Conservation (phyloP, 176 grass and related monocot genomes). For the Aegilops umbellulata region DNA sequence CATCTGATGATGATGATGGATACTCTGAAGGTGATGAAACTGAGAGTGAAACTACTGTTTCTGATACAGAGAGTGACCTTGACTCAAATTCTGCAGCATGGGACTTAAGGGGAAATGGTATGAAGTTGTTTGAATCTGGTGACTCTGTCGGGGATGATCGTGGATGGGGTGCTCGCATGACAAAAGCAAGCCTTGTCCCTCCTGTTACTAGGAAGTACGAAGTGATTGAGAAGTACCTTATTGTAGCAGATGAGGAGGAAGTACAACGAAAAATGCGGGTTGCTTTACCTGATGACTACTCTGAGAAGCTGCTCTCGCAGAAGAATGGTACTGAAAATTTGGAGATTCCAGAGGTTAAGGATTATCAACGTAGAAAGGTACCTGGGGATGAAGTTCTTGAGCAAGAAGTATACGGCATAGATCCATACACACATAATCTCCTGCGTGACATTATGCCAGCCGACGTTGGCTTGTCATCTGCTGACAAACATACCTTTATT, state of each 20-base stretch:
- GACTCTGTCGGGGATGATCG: constrained; percentile 71
- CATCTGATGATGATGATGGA: constrained; percentile 82
- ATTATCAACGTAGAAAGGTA: constrained; percentile 89
- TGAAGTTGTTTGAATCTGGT: constrained; percentile 55
- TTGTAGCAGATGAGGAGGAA: constrained; percentile 92
- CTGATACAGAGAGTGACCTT: constrained; percentile 88
- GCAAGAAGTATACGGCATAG: constrained; percentile 99
- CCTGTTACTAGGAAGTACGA: constrained; percentile 99
- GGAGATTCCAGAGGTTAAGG: constrained; percentile 98
- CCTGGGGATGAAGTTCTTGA: constrained; percentile 84
- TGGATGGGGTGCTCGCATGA: constrained; percentile 98
- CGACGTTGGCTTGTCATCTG: constrained; percentile 57
- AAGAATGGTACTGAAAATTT: constrained; percentile 85
- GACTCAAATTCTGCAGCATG: constrained; percentile 68
- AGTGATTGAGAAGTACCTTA: constrained; percentile 89
- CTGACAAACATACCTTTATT: constrained; percentile 83
- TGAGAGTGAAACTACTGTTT: constrained; percentile 73
- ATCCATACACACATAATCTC: constrained; percentile 99
- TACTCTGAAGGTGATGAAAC: constrained; percentile 86
- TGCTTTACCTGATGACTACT: constrained; percentile 90
- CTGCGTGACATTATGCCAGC: constrained; percentile 86
- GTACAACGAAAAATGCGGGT: constrained; percentile 89
- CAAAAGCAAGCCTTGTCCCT: constrained; percentile 96
- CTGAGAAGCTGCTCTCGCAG: constrained; percentile 85
- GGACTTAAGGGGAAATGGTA: constrained; percentile 60